These are phyloP conservation scores for Dothideomycetes sp. DNA, from an alignment of 2,329 filamentous ascomycete species.

Conservation along the genomic window DNA sequence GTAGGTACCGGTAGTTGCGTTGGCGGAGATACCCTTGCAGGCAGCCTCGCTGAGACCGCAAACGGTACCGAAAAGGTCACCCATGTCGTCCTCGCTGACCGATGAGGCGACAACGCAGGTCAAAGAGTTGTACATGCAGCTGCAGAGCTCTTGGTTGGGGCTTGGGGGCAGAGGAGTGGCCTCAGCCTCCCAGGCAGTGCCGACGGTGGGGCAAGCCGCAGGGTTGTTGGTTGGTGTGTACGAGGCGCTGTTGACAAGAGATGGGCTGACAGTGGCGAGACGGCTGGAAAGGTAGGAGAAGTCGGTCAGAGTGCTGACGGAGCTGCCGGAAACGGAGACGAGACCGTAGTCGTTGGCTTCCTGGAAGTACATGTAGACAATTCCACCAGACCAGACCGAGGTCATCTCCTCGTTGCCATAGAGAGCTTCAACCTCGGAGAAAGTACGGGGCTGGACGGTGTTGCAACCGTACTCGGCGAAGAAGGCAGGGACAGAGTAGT, in stretches of 20 bases:
- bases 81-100: constrained; percentile 49
- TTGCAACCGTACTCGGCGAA: constrained; percentile 99
- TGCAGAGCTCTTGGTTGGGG: constrained; percentile 68
- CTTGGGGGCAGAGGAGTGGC: constrained; percentile 62
- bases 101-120: constrained; percentile 54
- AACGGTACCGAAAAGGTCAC: constrained; percentile 61
- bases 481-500: constrained; percentile 91
- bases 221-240: constrained; percentile 69
- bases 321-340: constrained; percentile 48
- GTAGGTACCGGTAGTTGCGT: constrained; percentile 57
- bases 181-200: constrained; percentile 56
- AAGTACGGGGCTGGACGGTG: constrained; percentile 57
- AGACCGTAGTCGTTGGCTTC: constrained; percentile 84
- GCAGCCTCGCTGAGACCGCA: constrained; percentile 47
- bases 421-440: constrained; percentile 74
- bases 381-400: constrained; percentile 81
- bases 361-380: constrained; percentile 98
- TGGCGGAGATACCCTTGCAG: constrained; percentile 59
- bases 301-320: constrained; percentile 58
- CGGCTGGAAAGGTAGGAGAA: constrained; percentile 62
- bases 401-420: constrained; percentile 77
- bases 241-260: constrained; percentile 45
- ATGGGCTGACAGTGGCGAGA: constrained; percentile 57
- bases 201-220: constrained; percentile 58
- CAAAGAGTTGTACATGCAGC: constrained; percentile 71